These are phyloP conservation scores for Teratosphaeria zuluensis DNA, from an alignment of 2,329 filamentous ascomycete species.

Conservation along the genomic window DNA sequence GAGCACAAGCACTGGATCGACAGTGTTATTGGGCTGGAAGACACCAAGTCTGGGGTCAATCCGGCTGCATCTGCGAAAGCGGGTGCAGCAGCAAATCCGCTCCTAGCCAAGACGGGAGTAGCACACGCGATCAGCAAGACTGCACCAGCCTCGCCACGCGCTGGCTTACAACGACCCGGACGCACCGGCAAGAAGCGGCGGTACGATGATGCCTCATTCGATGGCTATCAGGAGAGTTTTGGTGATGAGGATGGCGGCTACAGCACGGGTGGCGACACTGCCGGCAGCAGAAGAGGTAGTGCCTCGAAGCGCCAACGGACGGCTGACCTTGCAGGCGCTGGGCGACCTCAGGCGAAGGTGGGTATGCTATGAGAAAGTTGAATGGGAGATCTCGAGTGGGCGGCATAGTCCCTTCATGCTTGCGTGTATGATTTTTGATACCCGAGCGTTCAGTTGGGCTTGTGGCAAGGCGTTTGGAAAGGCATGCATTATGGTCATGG, in stretches of 20 bases:
- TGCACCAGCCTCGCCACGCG: slow-evolving; percentile 28
- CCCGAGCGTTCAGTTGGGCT: background rate
- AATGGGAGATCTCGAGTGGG: too few relatives aligned
- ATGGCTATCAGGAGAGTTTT: slow-evolving; percentile 63
- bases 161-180: slow-evolving; percentile 48
- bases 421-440: background rate
- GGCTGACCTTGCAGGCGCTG: background rate
- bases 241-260: slow-evolving; percentile 60
- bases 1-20: slow-evolving; percentile 33
- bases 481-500: background rate
- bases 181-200: slow-evolving; percentile 62
- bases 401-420: background rate
- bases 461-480: background rate
- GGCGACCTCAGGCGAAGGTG: background rate
- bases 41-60: slow-evolving; percentile 15
- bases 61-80: slow-evolving; percentile 5
- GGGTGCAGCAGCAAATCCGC: slow-evolving; percentile 11
- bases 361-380: background rate
- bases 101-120: slow-evolving; percentile 17
- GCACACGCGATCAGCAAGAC: slow-evolving; percentile 15
- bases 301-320: slow-evolving; percentile 21
- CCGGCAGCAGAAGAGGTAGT: slow-evolving; percentile 25
- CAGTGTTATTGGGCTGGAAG: slow-evolving; percentile 36
- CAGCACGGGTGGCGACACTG: slow-evolving; percentile 63
- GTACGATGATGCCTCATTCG: slow-evolving; percentile 65